A percentile compares a stretch with the other conserved stretches of the same genome.
Conservation (phyloP, 176 grass and related monocot genomes). For the Alloteropsis semialata region DNA sequence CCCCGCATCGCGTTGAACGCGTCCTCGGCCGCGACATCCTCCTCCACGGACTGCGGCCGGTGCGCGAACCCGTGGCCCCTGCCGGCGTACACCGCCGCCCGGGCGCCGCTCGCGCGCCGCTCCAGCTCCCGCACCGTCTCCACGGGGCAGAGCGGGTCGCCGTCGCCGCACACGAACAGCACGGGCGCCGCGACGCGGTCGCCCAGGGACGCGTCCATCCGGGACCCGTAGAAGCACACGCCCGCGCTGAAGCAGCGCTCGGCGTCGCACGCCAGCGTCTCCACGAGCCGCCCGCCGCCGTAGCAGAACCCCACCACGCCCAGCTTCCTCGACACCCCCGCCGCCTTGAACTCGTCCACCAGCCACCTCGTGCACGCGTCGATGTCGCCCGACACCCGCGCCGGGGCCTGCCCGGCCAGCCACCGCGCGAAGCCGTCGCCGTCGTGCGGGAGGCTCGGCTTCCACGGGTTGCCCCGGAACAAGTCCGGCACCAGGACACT, state of each 20-base stretch:
- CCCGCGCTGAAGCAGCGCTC: slow-evolving; percentile 48
- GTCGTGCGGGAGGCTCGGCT: slow-evolving; percentile 15
- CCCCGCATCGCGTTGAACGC: slow-evolving; percentile 56
- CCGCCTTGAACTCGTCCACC: slow-evolving; percentile 61
- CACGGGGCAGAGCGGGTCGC: slow-evolving; percentile 62
- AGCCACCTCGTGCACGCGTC: slow-evolving; percentile 67
- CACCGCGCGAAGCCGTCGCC: slow-evolving; percentile 33
- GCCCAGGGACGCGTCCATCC: slow-evolving; percentile 59
- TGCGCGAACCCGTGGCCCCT: slow-evolving; percentile 78
- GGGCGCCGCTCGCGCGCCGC: slow-evolving; percentile 43
- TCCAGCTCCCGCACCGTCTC: slow-evolving; percentile 60
- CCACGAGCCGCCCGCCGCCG: slow-evolving; percentile 61
- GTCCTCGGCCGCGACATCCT: slow-evolving; percentile 81
- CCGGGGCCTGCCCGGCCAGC: slow-evolving; percentile 24
- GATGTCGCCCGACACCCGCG: slow-evolving; percentile 64
- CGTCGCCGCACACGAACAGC: slow-evolving; percentile 72
- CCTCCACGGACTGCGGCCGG: slow-evolving; percentile 68
- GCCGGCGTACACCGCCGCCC: slow-evolving; percentile 53
- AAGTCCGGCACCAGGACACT: slow-evolving; percentile 90
- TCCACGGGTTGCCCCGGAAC: slow-evolving; percentile 75
- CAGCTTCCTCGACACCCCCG: slow-evolving; percentile 68
- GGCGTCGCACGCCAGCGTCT: slow-evolving; percentile 64
- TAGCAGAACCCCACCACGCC: slow-evolving; percentile 82
- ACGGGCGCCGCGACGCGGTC: slow-evolving; percentile 47
- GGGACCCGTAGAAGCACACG: slow-evolving; percentile 79